Evolutionary conservation across 2,329 filamentous ascomycete genomes (phyloP).

Genomic region (Neocatenulostroma microsporum): DNA sequence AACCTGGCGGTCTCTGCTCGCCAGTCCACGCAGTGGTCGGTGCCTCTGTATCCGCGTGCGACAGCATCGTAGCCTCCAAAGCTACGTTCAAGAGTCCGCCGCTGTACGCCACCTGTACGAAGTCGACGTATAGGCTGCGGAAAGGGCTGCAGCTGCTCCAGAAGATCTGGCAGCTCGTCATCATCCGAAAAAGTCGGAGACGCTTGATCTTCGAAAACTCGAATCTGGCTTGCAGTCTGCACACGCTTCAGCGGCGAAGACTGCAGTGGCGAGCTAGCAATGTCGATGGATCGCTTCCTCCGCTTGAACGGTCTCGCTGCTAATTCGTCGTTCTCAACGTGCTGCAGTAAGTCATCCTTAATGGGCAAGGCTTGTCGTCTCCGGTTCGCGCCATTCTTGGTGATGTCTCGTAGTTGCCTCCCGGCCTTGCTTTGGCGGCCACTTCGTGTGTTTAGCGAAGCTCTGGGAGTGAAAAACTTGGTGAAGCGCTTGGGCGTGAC

Average conservation of each 20-base stretch:
- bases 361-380: slow-evolving; percentile 7
- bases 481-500: slow-evolving; percentile 46
- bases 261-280: slow-evolving; percentile 40
- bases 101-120: slow-evolving; percentile 26
- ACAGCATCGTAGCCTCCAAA: slow-evolving; percentile 38
- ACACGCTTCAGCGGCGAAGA: slow-evolving; percentile 42
- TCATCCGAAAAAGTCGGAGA: slow-evolving; percentile 17
- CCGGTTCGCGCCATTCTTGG: slow-evolving; percentile 38
- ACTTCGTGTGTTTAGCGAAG: slow-evolving; percentile 22
- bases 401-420: slow-evolving; percentile 44
- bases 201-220: slow-evolving; percentile 14
- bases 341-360: slow-evolving; percentile 12
- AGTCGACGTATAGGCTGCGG: slow-evolving; percentile 36
- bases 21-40: slow-evolving; percentile 45
- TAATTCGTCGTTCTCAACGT: slow-evolving; percentile 15
- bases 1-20: slow-evolving; percentile 53
- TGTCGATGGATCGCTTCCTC: slow-evolving; percentile 27
- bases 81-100: slow-evolving; percentile 37
- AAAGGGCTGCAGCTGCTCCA: slow-evolving; percentile 34
- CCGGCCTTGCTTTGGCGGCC: slow-evolving; percentile 32
- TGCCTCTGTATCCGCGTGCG: slow-evolving; percentile 31
- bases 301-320: slow-evolving; percentile 22
- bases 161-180: slow-evolving; percentile 35
- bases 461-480: slow-evolving; percentile 44
- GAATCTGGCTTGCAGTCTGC: slow-evolving; percentile 15